These are phyloP conservation scores for Atkinsonella texensis DNA, from an alignment of 2,329 filamentous ascomycete genomes.

Conservation along the genomic window DNA sequence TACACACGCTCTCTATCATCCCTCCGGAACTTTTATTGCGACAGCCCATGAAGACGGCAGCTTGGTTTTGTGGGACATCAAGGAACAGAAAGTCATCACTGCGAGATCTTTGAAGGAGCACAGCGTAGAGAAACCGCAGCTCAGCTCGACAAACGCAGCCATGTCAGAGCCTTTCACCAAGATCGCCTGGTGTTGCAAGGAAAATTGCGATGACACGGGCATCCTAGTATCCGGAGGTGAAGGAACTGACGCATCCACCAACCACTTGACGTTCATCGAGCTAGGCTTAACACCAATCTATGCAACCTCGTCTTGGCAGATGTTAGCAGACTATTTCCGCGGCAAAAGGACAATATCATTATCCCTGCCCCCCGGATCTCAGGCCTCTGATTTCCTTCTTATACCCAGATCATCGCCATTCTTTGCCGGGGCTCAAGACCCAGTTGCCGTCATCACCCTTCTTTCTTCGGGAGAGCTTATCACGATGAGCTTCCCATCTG, in stretches of 20 bases:
- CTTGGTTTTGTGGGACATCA: slow-evolving; percentile 87
- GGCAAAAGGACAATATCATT: slow-evolving; percentile 63
- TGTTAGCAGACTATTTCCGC: slow-evolving; percentile 65
- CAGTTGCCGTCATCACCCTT: slow-evolving; percentile 69
- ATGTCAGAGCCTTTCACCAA: slow-evolving; percentile 64
- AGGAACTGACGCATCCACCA: slow-evolving; percentile 51
- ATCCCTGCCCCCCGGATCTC: slow-evolving; percentile 63
- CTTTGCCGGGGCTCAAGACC: slow-evolving; percentile 80
- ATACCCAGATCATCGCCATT: slow-evolving; percentile 75
- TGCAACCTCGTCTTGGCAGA: slow-evolving; percentile 81
- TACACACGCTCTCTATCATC: slow-evolving; percentile 85
- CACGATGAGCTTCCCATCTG: slow-evolving; percentile 84
- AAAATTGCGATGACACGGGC: slow-evolving; percentile 86
- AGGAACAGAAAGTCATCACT: slow-evolving; percentile 73
- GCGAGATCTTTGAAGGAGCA: slow-evolving; percentile 68
- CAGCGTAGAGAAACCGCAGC: slow-evolving; percentile 57
- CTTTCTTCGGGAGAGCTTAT: slow-evolving; percentile 80
- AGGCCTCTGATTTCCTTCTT: slow-evolving; percentile 69
- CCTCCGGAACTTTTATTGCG: slow-evolving; percentile 78
- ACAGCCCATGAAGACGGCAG: slow-evolving; percentile 86
- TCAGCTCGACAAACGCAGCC: slow-evolving; percentile 37
- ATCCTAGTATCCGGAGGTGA: slow-evolving; percentile 77
- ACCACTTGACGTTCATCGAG: slow-evolving; percentile 80
- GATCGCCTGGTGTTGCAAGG: slow-evolving; percentile 87
- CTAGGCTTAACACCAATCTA: slow-evolving; percentile 82